Base-by-base conservation (phyloP, 148 eudicot species). In the Mesembryanthemum crystallinum region DNA sequence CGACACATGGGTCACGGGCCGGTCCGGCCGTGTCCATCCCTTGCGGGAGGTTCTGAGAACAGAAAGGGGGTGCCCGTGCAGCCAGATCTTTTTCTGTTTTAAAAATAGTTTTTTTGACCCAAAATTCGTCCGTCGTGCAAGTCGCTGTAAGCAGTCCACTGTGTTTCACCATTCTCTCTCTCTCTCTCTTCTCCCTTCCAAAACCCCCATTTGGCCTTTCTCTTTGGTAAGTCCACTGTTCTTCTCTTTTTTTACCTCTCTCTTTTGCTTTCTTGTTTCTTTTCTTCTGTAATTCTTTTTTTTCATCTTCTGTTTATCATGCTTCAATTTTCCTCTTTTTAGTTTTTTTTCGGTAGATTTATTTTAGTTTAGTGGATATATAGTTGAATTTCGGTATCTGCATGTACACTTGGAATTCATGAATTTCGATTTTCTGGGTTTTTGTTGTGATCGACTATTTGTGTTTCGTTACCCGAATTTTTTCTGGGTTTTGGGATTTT, bases 61-160 rank as follows among this genome's bases (percentile, higher is more conserved):
- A n/a, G n/a, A n/a, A n/a, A n/a, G n/a, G n/a, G n/a, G n/a, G n/a
- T n/a, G n/a, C n/a, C n/a, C n/a, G n/a, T n/a, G n/a, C n/a, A n/a
- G n/a, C n/a, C n/a, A n/a, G n/a, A n/a, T n/a, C n/a, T 35, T 35
- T 35, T 35, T 35, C 6, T 3, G 39, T 2, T 35, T 2, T 35
- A 35, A 35, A 35, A 35, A 35, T 35, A 39, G 14, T 0, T 8
- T 45, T 45, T 17, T 64, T 64, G 45, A 64, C 45, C 45, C 25
- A 42, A 33, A 33, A 17, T 64, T 35, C 11, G 25, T 64, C 42
- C 42, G 67, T 17, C 23, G 45, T 64, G 64, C 42, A 39, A 39
- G 70, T 67, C 52, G 52, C 70, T 67, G 71, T 69, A 52, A 51
- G 4, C 60, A 70, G 73, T 70, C 73, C 73, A 69, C 73, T 45